These are phyloP conservation scores for Avena atlantica DNA, from an alignment of 176 grass and related monocot species.

Conservation along the genomic window DNA sequence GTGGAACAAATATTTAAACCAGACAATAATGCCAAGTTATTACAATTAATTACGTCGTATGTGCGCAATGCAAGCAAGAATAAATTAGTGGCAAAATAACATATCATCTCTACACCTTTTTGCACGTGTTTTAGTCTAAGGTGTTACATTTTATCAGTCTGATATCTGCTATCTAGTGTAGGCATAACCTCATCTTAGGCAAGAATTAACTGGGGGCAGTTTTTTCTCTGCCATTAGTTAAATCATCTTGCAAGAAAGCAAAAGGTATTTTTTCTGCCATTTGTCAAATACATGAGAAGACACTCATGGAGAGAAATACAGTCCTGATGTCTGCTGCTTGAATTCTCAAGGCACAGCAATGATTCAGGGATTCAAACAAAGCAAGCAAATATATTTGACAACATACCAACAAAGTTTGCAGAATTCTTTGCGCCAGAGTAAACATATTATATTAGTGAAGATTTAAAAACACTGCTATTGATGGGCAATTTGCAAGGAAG, in stretches of 20 bases:
- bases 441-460: constrained; percentile 29
- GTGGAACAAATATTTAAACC: not conserved
- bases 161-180: not conserved
- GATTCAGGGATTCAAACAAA: constrained; percentile 18
- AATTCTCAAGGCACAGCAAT: not conserved
- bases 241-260: constrained; percentile 3
- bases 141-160: not conserved
- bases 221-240: not conserved
- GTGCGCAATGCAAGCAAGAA: not conserved
- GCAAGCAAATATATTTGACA: not conserved
- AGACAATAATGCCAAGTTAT: not conserved
- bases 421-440: not conserved
- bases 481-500: not conserved
- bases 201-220: too few species aligned
- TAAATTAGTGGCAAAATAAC: not conserved
- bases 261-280: not conserved
- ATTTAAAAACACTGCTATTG: not conserved
- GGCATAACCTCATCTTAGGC: not conserved
- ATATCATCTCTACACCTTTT: not conserved
- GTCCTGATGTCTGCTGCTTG: not conserved
- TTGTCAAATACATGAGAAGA: constrained; percentile 10
- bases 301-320: not conserved
- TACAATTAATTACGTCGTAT: not conserved
- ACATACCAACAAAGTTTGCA: not conserved
- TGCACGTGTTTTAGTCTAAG: not conserved